Percentiles rank a stretch among this genome's conserved stretches.
phyloP scores from a whole-genome alignment of 441 rosid genomes.

The Gossypium davidsonii region DNA sequence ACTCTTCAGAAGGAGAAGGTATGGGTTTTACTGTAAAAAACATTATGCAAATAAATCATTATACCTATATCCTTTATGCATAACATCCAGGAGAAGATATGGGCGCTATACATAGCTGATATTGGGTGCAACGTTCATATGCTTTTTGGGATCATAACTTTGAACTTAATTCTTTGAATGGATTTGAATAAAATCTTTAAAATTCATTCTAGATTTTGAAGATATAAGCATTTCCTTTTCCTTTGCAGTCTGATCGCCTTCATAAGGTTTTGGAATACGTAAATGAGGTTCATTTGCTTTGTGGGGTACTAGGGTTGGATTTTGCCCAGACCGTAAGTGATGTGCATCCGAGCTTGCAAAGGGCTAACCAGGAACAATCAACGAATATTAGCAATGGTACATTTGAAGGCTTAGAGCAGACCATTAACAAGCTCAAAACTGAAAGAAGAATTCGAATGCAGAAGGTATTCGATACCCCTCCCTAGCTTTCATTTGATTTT shows the following conservation, averaged over 20 bases:
- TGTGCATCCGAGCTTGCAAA: conserved; percentile 88
- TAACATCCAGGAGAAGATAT: background rate
- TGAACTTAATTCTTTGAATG: background rate
- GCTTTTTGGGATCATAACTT: background rate
- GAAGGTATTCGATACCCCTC: conserved; percentile 41
- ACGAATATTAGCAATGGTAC: conserved; percentile 81
- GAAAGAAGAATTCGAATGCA: conserved; percentile 67
- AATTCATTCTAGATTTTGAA: background rate
- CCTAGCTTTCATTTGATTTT: background rate
- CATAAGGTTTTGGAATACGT: conserved; percentile 66
- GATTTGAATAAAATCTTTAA: background rate
- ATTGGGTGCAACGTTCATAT: background rate
- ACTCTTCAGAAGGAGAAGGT: conserved; percentile 91
- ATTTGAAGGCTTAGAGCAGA: conserved; percentile 65
- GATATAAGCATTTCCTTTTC: conserved; percentile 4
- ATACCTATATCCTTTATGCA: background rate
- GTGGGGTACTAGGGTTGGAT: conserved; percentile 83
- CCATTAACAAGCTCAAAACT: conserved; percentile 59
- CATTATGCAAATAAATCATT: background rate
- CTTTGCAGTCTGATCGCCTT: conserved; percentile 84
- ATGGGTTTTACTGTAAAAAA: background rate
- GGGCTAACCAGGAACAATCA: conserved; percentile 58
- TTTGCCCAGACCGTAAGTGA: conserved; percentile 74
- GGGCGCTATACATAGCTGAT: background rate
- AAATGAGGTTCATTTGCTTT: conserved; percentile 79